A percentile compares a stretch with the other conserved stretches of the same genome.
Evolutionary conservation across 768 basidiomycete species (phyloP).

Genomic region (Guyanaporus albipodus): DNA sequence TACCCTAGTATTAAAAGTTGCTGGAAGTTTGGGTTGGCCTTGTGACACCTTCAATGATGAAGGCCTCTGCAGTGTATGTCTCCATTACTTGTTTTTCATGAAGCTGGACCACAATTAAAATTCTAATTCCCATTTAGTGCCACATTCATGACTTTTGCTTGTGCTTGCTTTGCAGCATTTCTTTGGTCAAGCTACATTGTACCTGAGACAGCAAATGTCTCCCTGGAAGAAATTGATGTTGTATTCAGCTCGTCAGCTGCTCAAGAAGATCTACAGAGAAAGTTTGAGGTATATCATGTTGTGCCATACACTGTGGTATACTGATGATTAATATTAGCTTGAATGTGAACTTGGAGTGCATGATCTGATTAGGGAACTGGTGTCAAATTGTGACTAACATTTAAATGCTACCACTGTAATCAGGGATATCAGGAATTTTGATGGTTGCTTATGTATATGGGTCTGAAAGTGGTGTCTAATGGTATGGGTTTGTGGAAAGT

Average conservation of each 20-base stretch:
- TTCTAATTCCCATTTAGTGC: slow-evolving; percentile 34
- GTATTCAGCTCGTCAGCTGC: slow-evolving; percentile 61
- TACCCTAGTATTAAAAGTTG: slow-evolving; percentile 2
- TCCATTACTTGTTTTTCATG: neutral
- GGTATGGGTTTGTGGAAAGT: no score
- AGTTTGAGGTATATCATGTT: slow-evolving; percentile 43
- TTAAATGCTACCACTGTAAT: no score
- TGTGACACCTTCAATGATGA: slow-evolving; percentile 63
- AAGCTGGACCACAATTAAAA: neutral
- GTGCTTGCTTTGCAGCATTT: slow-evolving; percentile 62
- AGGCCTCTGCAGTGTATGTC: slow-evolving; percentile 53
- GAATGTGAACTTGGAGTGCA: slow-evolving; percentile 53
- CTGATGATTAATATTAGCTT: slow-evolving; percentile 38
- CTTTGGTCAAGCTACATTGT: slow-evolving; percentile 67
- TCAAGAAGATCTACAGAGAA: slow-evolving; percentile 47
- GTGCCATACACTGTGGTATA: neutral
- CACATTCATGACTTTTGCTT: slow-evolving; percentile 66
- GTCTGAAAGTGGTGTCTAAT: no score
- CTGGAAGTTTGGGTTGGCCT: slow-evolving; percentile 68
- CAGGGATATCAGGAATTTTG: no score
- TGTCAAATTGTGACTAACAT: slow-evolving; percentile 13
- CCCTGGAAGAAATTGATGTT: slow-evolving; percentile 72
- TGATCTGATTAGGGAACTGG: slow-evolving; percentile 40
- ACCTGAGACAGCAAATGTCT: slow-evolving; percentile 74
- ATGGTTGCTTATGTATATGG: no score